These are phyloP conservation scores for Aspergillus quadricinctus DNA, from an alignment of 2,329 filamentous ascomycete species.

Conservation along the genomic window DNA sequence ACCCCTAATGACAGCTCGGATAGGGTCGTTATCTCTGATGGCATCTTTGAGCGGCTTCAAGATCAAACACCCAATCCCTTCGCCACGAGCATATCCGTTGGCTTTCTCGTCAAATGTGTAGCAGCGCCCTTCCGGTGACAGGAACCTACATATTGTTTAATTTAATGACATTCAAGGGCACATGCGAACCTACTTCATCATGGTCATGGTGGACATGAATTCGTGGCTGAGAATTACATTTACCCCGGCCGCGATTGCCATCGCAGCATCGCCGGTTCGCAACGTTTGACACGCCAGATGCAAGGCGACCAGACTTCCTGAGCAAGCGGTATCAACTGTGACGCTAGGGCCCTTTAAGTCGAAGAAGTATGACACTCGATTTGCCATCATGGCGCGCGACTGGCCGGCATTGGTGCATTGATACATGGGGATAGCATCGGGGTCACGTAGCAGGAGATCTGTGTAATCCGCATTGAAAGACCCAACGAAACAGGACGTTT, in stretches of 20 bases:
- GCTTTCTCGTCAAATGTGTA: conserved; percentile 37
- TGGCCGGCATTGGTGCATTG: conserved; percentile 24
- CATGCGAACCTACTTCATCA: conserved; percentile 12
- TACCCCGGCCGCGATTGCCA: conserved; percentile 21
- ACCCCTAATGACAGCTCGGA: conserved; percentile 41
- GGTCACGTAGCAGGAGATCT: conserved; percentile 27
- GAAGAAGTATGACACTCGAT: conserved; percentile 31
- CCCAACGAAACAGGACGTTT: conserved; percentile 29
- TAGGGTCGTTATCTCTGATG: conserved; percentile 38
- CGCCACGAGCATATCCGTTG: conserved; percentile 46
- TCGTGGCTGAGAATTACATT: conserved; percentile 25
- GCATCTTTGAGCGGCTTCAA: conserved; percentile 43
- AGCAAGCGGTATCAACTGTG: conserved; percentile 34
- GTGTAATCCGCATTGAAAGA: conserved; percentile 26
- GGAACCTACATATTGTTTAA: conserved; percentile 13
- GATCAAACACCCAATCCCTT: conserved; percentile 40
- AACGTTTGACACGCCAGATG: conserved; percentile 30
- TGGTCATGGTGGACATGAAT: conserved; percentile 20
- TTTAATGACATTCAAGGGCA: neutral
- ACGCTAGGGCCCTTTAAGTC: conserved; percentile 31
- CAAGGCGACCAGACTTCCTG: conserved; percentile 27
- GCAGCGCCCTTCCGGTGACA: conserved; percentile 26
- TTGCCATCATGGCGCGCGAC: conserved; percentile 23
- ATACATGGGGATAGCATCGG: conserved; percentile 22
- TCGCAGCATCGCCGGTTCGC: conserved; percentile 17